Base-by-base conservation (phyloP, 345 rosid genomes). In the Combretum micranthum region DNA sequence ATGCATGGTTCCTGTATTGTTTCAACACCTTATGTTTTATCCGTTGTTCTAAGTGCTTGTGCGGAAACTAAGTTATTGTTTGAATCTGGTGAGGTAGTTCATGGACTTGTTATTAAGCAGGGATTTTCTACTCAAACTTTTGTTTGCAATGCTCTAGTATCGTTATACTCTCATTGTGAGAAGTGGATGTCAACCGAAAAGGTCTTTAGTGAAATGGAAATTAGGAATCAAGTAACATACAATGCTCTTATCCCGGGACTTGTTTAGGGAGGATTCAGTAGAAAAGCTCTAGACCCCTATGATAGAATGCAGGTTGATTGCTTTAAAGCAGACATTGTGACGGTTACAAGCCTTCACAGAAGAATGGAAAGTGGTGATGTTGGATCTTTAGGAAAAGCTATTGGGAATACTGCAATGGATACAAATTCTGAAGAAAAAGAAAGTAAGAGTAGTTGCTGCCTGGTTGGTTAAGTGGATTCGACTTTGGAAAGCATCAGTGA, bases 221-320 rank as follows among this genome's bases (percentile, higher is more conserved):
- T 47, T 19, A 77, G 85, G 58, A 96, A 91, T 67, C 76, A 70
- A 25, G 92, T 86, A 68, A 80, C 96, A 13, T 91, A 83, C 56
- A 91, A 91, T 65, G 82, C 96, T 2, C 78, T 88, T n/a, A 85
- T 91, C 72, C 82, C 92, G 9, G 96, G 92, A 53, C 81, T 91
- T 19, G 78, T 81, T 63, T 91, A 87, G 69, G 69, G 65, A 49
- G 80, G 95, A 53, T 75, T 69, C 47, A 69, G 83, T 26, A 69
- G 70, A 56, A 78, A 68, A 67, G 94, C 95, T 54, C 74, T 91
- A 70, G 75, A 69, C 44, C 66, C 87, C 75, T 87, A 82, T 55
- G 72, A 75, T 66, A 67, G 77, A 57, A 85, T 91, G 96, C 85
- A 77, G 76, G 70, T 54, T 71, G 94, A 88, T 74, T 75, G 66